Percentiles rank a stretch among this genome's conserved stretches.
phyloP scores from a whole-genome alignment of 2,329 filamentous ascomycete species.

The Xylariales sp. region DNA sequence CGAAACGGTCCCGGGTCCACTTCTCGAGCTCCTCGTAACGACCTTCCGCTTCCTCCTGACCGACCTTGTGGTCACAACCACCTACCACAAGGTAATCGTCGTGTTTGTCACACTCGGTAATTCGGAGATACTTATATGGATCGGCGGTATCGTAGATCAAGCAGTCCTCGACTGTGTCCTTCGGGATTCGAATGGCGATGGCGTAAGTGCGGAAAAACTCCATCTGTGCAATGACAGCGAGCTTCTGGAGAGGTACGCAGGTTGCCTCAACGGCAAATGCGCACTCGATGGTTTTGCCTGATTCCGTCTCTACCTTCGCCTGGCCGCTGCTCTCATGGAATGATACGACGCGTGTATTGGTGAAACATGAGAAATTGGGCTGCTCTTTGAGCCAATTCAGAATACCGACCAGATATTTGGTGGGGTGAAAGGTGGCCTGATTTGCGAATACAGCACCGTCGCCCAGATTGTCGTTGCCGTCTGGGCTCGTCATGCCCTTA shows the following conservation, averaged over 20 bases:
- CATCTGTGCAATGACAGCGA: conserved; percentile 47
- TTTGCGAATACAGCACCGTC: conserved; percentile 40
- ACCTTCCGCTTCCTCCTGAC: conserved; percentile 40
- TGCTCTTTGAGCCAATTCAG: conserved; percentile 46
- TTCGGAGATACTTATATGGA: conserved; percentile 49
- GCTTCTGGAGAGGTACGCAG: conserved; percentile 50
- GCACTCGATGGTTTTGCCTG: conserved; percentile 42
- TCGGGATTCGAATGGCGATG: conserved; percentile 50
- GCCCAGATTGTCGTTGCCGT: conserved; percentile 44
- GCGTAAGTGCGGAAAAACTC: conserved; percentile 51
- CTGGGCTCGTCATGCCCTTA: conserved; percentile 50
- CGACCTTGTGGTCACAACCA: conserved; percentile 55
- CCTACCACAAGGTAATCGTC: conserved; percentile 53
- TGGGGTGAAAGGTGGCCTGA: conserved; percentile 54
- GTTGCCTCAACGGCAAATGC: conserved; percentile 49
- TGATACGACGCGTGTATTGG: conserved; percentile 42
- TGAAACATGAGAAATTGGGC: conserved; percentile 48
- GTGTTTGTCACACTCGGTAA: conserved; percentile 47
- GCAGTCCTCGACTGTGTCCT: conserved; percentile 46
- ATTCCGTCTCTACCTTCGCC: conserved; percentile 38
- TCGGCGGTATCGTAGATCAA: conserved; percentile 52
- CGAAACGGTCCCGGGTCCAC: conserved; percentile 50
- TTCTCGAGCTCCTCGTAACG: conserved; percentile 46
- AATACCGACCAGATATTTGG: conserved; percentile 48
- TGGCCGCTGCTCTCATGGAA: conserved; percentile 44